Conservation (phyloP, 192 early-diverging fungal species). For the Pilaira anomala region DNA sequence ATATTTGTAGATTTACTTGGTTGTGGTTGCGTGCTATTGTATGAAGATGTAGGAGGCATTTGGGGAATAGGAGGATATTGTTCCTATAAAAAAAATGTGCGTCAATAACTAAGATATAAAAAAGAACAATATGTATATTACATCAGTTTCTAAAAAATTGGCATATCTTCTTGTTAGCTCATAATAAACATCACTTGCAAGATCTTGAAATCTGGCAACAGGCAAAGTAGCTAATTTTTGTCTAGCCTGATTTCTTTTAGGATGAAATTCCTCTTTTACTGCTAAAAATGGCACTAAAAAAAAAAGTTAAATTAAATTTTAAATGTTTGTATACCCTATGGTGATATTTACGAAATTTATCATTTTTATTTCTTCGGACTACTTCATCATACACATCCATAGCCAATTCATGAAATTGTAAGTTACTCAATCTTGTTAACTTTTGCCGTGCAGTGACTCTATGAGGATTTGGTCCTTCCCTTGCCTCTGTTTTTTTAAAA, state of each 20-base stretch:
- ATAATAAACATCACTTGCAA: conserved; percentile 85
- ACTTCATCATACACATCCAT: conserved; percentile 97
- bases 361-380: conserved; percentile 60
- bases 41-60: conserved; percentile 11
- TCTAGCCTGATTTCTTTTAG: conserved; percentile 93
- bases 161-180: conserved; percentile 67
- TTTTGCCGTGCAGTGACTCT: conserved; percentile 67
- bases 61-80: conserved; percentile 18
- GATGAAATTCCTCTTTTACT: conserved; percentile 85
- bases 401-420: conserved; percentile 89
- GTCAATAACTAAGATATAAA: background rate
- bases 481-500: conserved; percentile 23
- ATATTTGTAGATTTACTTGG: conserved; percentile 29
- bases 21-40: conserved; percentile 5
- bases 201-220: conserved; percentile 81
- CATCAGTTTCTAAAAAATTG: conserved; percentile 20
- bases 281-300: conserved; percentile 73
- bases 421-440: conserved; percentile 69
- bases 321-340: background rate
- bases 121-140: background rate
- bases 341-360: conserved; percentile 49
- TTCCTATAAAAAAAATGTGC: background rate
- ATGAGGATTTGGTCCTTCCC: conserved; percentile 31
- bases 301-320: conserved; percentile 11
- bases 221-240: conserved; percentile 92